These are phyloP conservation scores for Solanum hybrid DNA, from an alignment of 305 asterid genomes.

Conservation along the genomic window DNA sequence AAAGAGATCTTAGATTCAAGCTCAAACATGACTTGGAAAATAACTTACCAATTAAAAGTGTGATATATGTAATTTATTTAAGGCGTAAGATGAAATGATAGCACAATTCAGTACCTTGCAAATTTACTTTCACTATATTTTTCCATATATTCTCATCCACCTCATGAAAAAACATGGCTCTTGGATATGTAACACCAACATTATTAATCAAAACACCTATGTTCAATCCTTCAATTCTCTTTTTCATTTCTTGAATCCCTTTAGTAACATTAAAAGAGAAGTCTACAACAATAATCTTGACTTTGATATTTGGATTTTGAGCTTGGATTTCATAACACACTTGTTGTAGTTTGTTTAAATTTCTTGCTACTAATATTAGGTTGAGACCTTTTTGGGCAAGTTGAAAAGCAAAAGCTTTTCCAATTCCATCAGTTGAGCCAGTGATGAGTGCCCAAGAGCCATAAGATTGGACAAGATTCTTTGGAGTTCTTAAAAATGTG, in stretches of 20 bases:
- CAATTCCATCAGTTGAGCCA: constrained; percentile 86
- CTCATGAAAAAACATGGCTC: constrained; percentile 63
- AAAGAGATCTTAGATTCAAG: neutral
- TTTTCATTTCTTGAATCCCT: constrained; percentile 23
- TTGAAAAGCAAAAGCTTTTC: constrained; percentile 56
- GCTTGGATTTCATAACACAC: constrained; percentile 30
- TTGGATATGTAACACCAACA: constrained; percentile 70
- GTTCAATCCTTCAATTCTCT: constrained; percentile 34
- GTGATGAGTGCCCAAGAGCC: constrained; percentile 83
- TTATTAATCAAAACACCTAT: constrained; percentile 71
- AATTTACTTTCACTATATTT: constrained; percentile 61
- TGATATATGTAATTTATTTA: neutral
- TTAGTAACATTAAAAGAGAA: constrained; percentile 16
- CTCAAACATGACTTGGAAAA: neutral
- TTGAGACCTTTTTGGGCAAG: constrained; percentile 57
- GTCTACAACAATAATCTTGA: constrained; percentile 33
- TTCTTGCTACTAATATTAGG: constrained; percentile 50
- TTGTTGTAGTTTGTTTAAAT: constrained; percentile 23
- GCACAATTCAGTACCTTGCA: constrained; percentile 29
- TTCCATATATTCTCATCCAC: constrained; percentile 59
- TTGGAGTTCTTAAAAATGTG: constrained; percentile 33
- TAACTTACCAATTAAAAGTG: neutral
- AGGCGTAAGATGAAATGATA: neutral
- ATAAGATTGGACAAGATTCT: constrained; percentile 39
- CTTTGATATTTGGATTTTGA: constrained; percentile 13